A percentile compares a stretch with the other conserved stretches of the same genome.
phyloP scores from a whole-genome alignment of 116 monocot species.

The Posidonia oceanica region DNA sequence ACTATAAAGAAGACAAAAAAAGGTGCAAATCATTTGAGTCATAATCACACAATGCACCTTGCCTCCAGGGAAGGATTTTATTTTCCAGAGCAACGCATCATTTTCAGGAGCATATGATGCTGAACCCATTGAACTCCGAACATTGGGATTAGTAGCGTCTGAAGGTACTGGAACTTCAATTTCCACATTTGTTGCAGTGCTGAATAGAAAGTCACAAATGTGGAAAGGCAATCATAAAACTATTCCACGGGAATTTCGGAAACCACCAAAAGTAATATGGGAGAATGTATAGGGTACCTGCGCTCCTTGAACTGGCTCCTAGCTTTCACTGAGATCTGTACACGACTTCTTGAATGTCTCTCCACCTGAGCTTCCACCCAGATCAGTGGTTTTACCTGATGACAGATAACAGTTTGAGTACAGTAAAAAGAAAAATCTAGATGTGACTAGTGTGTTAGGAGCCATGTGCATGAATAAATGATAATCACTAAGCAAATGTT shows the following conservation, averaged over 20 bases:
- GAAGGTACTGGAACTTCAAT: slow-evolving; percentile 88
- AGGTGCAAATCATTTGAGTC: too few relatives aligned
- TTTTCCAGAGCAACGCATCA: slow-evolving; percentile 97
- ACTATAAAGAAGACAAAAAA: too few relatives aligned
- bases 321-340: slow-evolving; percentile 85
- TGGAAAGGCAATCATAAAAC: too few relatives aligned
- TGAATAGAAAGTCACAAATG: slow-evolving; percentile 15
- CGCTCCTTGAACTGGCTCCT: slow-evolving; percentile 98
- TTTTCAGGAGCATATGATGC: slow-evolving; percentile 92
- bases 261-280: too few relatives aligned
- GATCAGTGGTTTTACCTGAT: slow-evolving; percentile 85
- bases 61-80: slow-evolving; percentile 95
- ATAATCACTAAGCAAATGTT: too few relatives aligned
- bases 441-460: too few relatives aligned
- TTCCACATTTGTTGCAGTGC: slow-evolving; percentile 94
- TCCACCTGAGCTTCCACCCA: slow-evolving; percentile 99
- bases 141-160: slow-evolving; percentile 88
- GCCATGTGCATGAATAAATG: too few relatives aligned
- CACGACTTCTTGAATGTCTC: slow-evolving; percentile 92
- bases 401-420: too few relatives aligned
- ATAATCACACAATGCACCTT: slow-evolving; percentile 35
- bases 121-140: slow-evolving; percentile 94
- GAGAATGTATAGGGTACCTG: slow-evolving; percentile 28
- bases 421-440: too few relatives aligned
- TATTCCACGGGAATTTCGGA: too few relatives aligned